These are phyloP conservation scores for Ogataea ganodermae DNA, from an alignment of 805 yeast species.

Conservation along the genomic window DNA sequence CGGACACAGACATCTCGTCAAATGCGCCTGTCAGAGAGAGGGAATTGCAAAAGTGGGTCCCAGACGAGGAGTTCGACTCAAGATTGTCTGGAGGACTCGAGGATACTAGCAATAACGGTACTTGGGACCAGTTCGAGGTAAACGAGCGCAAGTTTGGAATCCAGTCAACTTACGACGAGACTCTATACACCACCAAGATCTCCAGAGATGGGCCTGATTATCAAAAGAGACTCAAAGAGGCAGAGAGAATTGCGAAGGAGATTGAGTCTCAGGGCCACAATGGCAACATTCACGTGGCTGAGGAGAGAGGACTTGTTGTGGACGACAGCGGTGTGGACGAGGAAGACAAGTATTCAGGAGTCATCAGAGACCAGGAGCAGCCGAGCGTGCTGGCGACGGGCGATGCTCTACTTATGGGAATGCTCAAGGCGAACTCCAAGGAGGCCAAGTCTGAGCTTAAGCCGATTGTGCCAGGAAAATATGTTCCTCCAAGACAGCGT, in stretches of 20 bases:
- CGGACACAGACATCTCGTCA: constrained; percentile 83
- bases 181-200: constrained; percentile 79
- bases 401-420: constrained; percentile 31
- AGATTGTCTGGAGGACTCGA: constrained; percentile 37
- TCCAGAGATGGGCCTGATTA: constrained; percentile 74
- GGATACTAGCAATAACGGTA: constrained; percentile 30
- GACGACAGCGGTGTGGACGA: constrained; percentile 92
- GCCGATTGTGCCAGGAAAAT: constrained; percentile 40
- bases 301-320: constrained; percentile 77
- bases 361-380: constrained; percentile 51
- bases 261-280: constrained; percentile 67
- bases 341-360: constrained; percentile 96
- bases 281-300: constrained; percentile 81
- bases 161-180: constrained; percentile 80
- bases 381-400: constrained; percentile 15
- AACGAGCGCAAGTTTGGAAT: constrained; percentile 89
- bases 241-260: constrained; percentile 79
- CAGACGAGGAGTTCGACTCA: constrained; percentile 47
- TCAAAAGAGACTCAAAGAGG: constrained; percentile 60
- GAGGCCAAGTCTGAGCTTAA: constrained; percentile 26
- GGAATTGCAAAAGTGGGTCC: constrained; percentile 82
- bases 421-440: constrained; percentile 28
- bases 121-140: constrained; percentile 95
- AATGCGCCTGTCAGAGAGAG: constrained; percentile 55
- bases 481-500: constrained; percentile 60